phyloP scores from a whole-genome alignment of 345 rosid species.

The Limnanthes douglasii region DNA sequence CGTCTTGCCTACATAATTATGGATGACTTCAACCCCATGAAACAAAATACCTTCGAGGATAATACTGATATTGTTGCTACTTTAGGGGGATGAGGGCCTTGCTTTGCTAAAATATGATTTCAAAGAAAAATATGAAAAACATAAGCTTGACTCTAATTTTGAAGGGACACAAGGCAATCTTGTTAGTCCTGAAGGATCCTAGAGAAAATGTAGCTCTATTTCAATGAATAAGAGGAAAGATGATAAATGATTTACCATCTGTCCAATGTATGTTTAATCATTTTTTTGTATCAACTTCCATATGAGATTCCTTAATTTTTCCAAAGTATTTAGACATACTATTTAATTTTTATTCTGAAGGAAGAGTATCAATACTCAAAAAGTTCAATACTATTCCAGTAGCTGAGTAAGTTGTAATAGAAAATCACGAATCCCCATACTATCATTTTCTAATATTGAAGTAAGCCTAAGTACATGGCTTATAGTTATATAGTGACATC shows the following conservation, averaged over 20 bases:
- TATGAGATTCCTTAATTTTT: too few relatives aligned
- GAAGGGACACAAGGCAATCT: slow-evolving; percentile 5
- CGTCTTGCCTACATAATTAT: too few relatives aligned
- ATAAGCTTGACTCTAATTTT: slow-evolving; percentile 9
- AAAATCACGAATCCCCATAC: too few relatives aligned
- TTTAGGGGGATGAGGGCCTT: slow-evolving; percentile 25
- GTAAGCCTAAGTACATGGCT: too few relatives aligned
- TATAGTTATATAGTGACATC: too few relatives aligned
- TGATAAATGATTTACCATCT: slow-evolving; percentile 9
- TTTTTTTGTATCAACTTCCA: too few relatives aligned
- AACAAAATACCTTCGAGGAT: slow-evolving; percentile 12
- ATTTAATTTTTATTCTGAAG: too few relatives aligned
- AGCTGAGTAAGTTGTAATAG: too few relatives aligned
- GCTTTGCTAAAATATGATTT: slow-evolving; percentile 62
- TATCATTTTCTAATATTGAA: too few relatives aligned
- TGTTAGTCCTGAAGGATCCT: slow-evolving; percentile 7
- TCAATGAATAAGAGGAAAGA: slow-evolving; percentile 12
- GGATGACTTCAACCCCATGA: slow-evolving; percentile 16
- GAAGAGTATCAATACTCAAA: too few relatives aligned
- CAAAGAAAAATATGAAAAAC: slow-evolving; percentile 40
- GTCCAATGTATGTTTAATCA: slow-evolving; percentile 48
- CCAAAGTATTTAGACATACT: too few relatives aligned
- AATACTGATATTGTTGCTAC: slow-evolving; percentile 12
- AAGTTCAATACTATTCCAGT: too few relatives aligned
- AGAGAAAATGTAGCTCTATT: slow-evolving; percentile 11